Percentiles rank a stretch among this genome's conserved stretches.
phyloP scores from a whole-genome alignment of 163 green algal species.

The Scenedesmus sp. region DNA sequence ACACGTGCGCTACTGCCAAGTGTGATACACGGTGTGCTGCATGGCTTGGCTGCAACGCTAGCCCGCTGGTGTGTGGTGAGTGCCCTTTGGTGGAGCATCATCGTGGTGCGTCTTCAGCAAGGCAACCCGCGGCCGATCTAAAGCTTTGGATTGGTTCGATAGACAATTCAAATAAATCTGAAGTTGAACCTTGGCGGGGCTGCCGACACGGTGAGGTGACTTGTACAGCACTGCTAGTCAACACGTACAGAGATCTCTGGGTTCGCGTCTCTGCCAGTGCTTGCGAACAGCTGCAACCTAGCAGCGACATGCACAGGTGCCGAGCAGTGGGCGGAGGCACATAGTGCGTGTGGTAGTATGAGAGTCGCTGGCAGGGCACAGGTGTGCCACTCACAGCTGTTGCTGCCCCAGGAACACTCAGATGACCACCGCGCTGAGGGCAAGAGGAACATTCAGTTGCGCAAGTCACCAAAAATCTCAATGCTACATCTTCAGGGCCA shows the following conservation, averaged over 20 bases:
- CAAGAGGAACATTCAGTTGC: no score
- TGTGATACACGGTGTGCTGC: background rate
- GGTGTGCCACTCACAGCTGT: background rate
- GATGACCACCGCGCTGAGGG: no score
- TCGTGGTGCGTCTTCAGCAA: background rate
- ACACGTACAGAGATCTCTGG: background rate
- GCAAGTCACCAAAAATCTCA: no score
- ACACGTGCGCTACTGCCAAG: background rate
- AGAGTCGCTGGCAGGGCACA: background rate
- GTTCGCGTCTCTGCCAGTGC: background rate
- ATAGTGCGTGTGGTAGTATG: background rate
- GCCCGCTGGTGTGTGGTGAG: background rate
- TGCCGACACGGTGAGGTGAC: background rate
- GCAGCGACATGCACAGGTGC: background rate
- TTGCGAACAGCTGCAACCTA: background rate
- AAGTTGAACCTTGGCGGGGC: background rate
- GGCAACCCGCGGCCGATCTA: background rate
- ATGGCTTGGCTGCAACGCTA: background rate
- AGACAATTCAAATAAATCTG: background rate
- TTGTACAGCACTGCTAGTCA: background rate
- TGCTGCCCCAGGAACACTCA: no score
- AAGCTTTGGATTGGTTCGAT: background rate
- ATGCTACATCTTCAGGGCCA: no score
- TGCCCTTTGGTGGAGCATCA: background rate
- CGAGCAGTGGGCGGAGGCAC: background rate